A percentile compares a stretch with the other conserved stretches of the same genome.
Conservation (phyloP, 2,329 filamentous ascomycete species). For the Colletotrichum zoysiae region DNA sequence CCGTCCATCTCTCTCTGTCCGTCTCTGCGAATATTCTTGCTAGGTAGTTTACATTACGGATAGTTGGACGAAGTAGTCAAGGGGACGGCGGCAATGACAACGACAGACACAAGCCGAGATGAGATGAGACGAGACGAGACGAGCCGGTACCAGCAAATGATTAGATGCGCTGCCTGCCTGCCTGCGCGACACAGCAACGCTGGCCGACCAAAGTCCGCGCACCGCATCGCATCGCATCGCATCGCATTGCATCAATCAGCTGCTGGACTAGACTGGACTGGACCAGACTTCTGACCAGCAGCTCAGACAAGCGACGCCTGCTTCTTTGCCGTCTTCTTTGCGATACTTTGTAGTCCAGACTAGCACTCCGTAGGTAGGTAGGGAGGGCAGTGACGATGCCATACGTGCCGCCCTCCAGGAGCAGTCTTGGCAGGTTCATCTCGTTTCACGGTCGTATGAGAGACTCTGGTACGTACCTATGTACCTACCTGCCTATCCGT, state of each 20-base stretch:
- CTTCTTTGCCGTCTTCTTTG: not conserved
- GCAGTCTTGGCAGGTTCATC: conserved; percentile 31
- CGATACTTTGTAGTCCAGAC: not conserved
- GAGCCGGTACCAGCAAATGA: not conserved
- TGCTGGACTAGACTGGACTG: not conserved
- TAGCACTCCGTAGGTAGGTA: too few relatives aligned
- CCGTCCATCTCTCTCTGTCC: too few relatives aligned
- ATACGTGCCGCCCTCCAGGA: not conserved
- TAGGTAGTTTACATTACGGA: too few relatives aligned
- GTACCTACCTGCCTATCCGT: not conserved
- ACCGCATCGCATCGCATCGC: conserved; percentile 4
- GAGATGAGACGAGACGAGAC: conserved; percentile 6
- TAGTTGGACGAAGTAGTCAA: not conserved
- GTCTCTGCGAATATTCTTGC: not conserved
- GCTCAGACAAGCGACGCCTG: not conserved
- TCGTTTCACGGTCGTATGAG: conserved; percentile 38
- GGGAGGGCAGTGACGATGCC: not conserved
- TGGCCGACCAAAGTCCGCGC: not conserved
- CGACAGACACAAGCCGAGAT: not conserved
- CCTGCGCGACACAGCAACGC: conserved; percentile 6
- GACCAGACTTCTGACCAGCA: not conserved
- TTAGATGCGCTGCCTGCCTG: not conserved
- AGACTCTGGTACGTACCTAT: not conserved
- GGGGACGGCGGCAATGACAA: not conserved
- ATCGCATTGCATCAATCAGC: not conserved